Evolutionary conservation across 805 yeast genomes (phyloP), one percentile per base, ranked within the genome.

Genomic region (Diddensiella santjacobensis): DNA sequence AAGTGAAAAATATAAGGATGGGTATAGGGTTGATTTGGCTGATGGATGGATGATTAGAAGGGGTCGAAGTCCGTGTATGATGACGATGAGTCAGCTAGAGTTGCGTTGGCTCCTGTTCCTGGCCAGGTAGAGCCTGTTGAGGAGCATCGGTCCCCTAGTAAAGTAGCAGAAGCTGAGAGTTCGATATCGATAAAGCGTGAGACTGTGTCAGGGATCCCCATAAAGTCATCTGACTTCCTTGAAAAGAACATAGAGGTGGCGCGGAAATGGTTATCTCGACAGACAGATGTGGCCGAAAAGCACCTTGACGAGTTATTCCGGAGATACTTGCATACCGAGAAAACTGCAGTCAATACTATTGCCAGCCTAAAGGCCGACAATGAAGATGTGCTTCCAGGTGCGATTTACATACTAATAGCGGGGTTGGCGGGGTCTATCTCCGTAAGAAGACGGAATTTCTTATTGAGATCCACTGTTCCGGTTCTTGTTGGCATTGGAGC

Each of bases 301-400:
- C 70, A 68, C 36, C 66, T 79, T 45, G 75, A 81, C 53, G 68
- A 67, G 15, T 71, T 73, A 4, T 74, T 83, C 47, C 61, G 71
- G 33, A 69, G 70, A 42, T 82, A 78, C 56, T 75, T 80, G 57
- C 64, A 68, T 20, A 73, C 76, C 3, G 96, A 87, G 68, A 75
- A 82, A 59, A 69, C 74, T 48, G 80, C 85, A 44, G 75, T 86
- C 5, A 63, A 72, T 24, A 82, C 91, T 1, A 64, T 86, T 8
- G 73, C 89, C 22, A 72, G 72, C 13, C 72, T 88, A 55, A 88
- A 83, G 63, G 72, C 77, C 51, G 78, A 71, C 56, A 66, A 73
- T 37, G 96, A 88, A 68, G 85, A 80, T 42, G 66, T 87, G 44
- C 71, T 84, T 43, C 93, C 96, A 11, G 84, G 83, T 53, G 67